phyloP scores from a whole-genome alignment of 2,329 filamentous ascomycete genomes.

The Aspergillus sp. region DNA sequence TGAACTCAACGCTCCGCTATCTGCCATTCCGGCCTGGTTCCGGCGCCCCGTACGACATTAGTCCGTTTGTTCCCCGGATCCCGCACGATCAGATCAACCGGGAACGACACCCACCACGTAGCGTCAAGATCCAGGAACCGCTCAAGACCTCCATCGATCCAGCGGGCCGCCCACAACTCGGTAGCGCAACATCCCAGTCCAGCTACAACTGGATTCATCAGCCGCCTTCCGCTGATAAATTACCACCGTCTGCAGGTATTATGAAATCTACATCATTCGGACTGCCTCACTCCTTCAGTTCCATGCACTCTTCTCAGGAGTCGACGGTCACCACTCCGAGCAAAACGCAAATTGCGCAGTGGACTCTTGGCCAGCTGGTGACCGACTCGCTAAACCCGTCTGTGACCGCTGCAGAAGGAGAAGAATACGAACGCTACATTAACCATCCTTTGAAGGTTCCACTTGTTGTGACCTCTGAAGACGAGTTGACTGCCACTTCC shows the following conservation, averaged over 20 bases:
- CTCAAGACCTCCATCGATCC: constrained; percentile 47
- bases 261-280: constrained; percentile 55
- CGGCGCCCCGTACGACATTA: constrained; percentile 76
- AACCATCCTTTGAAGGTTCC: constrained; percentile 86
- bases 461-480: constrained; percentile 55
- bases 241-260: constrained; percentile 48
- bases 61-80: constrained; percentile 80
- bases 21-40: constrained; percentile 70
- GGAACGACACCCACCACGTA: constrained; percentile 56
- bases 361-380: constrained; percentile 85
- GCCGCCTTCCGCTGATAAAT: constrained; percentile 37
- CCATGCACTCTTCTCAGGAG: constrained; percentile 46
- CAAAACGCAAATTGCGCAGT: constrained; percentile 73
- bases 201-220: constrained; percentile 34
- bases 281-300: constrained; percentile 23
- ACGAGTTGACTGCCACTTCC: constrained; percentile 38
- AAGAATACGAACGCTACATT: constrained; percentile 87
- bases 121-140: constrained; percentile 69
- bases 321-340: constrained; percentile 65
- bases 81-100: constrained; percentile 56
- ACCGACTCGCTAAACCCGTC: constrained; percentile 82
- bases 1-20: constrained; percentile 86
- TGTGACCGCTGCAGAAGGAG: constrained; percentile 72
- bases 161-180: constrained; percentile 12
- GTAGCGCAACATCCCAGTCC: constrained; percentile 15